These are phyloP conservation scores for Ehretia macrophylla DNA, from an alignment of 257 asterid species.

Conservation along the genomic window DNA sequence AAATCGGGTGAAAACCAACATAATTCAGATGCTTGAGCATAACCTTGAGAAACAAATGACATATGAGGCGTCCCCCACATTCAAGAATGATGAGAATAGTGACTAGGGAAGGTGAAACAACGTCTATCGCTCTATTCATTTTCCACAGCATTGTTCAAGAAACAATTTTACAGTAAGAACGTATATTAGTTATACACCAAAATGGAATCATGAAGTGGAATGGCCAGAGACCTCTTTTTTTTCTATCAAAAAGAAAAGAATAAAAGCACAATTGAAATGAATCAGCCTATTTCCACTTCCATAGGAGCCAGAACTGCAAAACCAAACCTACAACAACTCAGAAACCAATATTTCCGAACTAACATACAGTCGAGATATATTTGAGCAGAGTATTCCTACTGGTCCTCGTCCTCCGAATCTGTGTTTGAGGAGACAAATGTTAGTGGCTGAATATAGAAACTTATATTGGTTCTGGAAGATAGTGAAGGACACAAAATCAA, in stretches of 20 bases:
- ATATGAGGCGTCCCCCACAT: neutral
- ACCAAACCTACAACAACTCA: too few species aligned
- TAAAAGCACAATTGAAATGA: too few species aligned
- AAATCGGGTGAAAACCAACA: too few species aligned
- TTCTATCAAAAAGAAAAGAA: too few species aligned
- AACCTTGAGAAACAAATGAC: too few species aligned
- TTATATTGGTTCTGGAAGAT: neutral
- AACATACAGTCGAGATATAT: too few species aligned
- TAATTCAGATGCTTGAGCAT: too few species aligned
- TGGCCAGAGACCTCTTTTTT: too few species aligned
- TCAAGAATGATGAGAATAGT: neutral
- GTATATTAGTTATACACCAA: constrained; percentile 15
- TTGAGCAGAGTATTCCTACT: constrained; percentile 15
- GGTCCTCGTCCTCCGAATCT: constrained; percentile 65
- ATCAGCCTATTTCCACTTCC: too few species aligned
- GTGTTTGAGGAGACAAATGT: constrained; percentile 18
- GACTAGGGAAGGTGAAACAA: too few species aligned
- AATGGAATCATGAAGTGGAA: neutral
- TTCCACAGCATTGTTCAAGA: neutral
- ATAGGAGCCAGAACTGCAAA: too few species aligned
- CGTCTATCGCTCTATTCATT: neutral
- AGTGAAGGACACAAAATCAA: neutral
- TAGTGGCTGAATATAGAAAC: constrained; percentile 4
- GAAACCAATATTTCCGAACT: too few species aligned
- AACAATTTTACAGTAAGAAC: neutral